These are phyloP conservation scores for Wickerhamia fluorescens DNA, from an alignment of 805 yeast genomes.

Conservation along the genomic window DNA sequence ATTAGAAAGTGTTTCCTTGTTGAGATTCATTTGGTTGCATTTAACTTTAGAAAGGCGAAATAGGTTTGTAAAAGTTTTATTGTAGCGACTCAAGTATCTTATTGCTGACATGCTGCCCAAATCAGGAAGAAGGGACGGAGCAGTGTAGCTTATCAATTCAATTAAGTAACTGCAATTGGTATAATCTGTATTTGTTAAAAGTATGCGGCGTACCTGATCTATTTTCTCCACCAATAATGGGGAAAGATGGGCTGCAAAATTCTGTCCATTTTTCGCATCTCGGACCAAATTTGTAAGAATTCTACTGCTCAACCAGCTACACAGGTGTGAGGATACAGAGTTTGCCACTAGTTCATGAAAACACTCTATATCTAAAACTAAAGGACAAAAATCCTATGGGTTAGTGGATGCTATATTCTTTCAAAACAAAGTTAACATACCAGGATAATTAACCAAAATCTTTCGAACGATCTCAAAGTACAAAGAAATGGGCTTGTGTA, in stretches of 20 bases:
- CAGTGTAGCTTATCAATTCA: slow-evolving; percentile 1
- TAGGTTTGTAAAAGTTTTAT: too few relatives aligned
- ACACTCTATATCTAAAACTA: background rate
- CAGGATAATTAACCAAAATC: background rate
- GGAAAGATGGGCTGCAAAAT: background rate
- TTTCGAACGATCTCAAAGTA: too few relatives aligned
- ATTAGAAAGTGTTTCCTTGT: too few relatives aligned
- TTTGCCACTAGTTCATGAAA: background rate
- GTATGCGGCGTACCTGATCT: background rate
- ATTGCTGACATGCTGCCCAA: too few relatives aligned
- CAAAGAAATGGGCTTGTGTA: background rate
- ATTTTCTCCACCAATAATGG: background rate
- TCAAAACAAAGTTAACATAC: background rate
- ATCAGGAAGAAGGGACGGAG: too few relatives aligned
- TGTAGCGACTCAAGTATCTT: too few relatives aligned
- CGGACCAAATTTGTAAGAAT: slow-evolving; percentile 1
- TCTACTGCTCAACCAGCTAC: background rate
- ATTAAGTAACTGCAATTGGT: background rate
- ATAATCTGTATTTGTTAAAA: background rate
- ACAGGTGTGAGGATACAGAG: background rate
- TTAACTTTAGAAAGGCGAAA: too few relatives aligned
- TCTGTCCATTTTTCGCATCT: background rate
- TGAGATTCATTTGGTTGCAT: too few relatives aligned
- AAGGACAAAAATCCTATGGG: slow-evolving; percentile 1
- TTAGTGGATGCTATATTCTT: background rate